phyloP scores from a whole-genome alignment of 2,329 filamentous ascomycete species.

The Fusarium camptoceras region DNA sequence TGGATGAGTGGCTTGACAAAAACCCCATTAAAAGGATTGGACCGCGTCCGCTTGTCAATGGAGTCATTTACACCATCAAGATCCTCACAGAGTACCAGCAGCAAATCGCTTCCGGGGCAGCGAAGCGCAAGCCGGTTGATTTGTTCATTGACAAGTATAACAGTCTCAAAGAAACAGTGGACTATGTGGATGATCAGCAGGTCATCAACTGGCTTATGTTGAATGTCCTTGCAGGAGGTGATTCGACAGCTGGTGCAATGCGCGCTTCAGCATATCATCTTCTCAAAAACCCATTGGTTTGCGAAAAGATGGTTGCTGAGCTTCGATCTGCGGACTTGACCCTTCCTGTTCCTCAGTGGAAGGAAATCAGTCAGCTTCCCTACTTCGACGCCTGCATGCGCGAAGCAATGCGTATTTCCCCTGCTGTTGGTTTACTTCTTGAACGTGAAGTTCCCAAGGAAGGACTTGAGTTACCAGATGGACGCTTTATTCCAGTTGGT shows the following conservation, averaged over 20 bases:
- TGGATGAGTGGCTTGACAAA: constrained; percentile 41
- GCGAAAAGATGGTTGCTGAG: constrained; percentile 33
- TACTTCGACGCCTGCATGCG: constrained; percentile 38
- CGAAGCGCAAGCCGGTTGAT: constrained; percentile 35
- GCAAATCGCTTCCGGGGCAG: constrained; percentile 15
- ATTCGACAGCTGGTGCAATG: constrained; percentile 39
- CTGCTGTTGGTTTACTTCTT: constrained; percentile 23
- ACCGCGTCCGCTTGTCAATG: constrained; percentile 21
- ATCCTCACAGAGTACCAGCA: constrained; percentile 37
- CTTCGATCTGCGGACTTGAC: constrained; percentile 13
- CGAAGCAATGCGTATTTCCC: constrained; percentile 27
- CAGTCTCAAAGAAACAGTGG: constrained; percentile 31
- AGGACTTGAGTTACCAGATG: constrained; percentile 20
- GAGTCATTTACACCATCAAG: constrained; percentile 30
- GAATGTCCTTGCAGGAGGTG: constrained; percentile 35
- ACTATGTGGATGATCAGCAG: constrained; percentile 34
- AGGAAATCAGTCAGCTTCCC: constrained; percentile 19
- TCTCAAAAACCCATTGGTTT: constrained; percentile 12
- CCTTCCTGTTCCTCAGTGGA: constrained; percentile 32
- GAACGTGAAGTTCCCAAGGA: constrained; percentile 30
- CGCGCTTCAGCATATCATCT: constrained; percentile 31
- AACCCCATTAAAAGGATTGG: constrained; percentile 32
- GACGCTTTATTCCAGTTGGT: constrained; percentile 18
- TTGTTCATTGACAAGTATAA: constrained; percentile 39
- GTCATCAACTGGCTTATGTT: constrained; percentile 40